Percentiles rank a stretch among this genome's conserved stretches.
Conservation (phyloP, 2,329 filamentous ascomycete genomes). For the Fusarium sacchari region DNA sequence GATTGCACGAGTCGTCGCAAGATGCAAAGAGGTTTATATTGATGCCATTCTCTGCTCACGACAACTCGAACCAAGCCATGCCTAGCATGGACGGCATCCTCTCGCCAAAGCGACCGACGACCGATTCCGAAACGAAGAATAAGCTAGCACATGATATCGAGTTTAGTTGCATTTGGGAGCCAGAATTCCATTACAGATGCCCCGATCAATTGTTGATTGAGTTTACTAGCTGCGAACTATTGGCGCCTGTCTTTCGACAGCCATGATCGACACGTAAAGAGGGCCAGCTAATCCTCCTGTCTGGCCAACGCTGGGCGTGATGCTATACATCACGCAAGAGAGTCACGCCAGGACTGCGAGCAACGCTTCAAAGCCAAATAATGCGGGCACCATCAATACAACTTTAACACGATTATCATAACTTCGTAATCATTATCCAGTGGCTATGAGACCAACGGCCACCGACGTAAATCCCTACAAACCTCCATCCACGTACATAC, state of each 20-base stretch:
- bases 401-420: neutral
- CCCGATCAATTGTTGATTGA: neutral
- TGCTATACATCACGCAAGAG: neutral
- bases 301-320: accelerated
- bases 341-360: accelerated
- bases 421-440: neutral
- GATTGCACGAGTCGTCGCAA: accelerated
- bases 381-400: neutral
- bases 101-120: accelerated
- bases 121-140: too few relatives aligned
- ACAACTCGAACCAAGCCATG: too few relatives aligned
- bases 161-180: too few relatives aligned
- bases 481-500: conserved; percentile 40
- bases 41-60: neutral
- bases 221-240: accelerated
- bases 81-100: accelerated
- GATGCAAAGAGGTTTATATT: accelerated
- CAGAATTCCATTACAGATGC: neutral
- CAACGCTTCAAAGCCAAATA: neutral
- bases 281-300: too few relatives aligned
- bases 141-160: accelerated
- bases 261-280: accelerated
- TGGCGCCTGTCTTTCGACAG: neutral
- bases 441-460: conserved; percentile 27
- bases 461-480: conserved; percentile 31